These are phyloP conservation scores for Boletus holoroseus DNA, from an alignment of 1,284 basidiomycete species.

Conservation along the genomic window DNA sequence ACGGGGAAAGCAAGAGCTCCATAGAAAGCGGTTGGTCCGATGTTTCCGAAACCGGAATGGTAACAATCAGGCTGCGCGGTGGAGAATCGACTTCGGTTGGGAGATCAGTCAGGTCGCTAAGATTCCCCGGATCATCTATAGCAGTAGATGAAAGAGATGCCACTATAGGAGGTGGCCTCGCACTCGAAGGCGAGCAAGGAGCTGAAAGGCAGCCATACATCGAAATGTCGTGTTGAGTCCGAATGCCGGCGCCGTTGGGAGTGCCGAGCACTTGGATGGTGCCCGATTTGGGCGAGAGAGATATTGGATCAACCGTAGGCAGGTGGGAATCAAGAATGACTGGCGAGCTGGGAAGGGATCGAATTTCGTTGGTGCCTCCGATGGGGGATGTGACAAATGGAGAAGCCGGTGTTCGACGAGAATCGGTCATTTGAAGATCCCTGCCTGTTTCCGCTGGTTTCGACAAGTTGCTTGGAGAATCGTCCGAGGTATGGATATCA, in stretches of 20 bases:
- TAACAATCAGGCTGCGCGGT: not conserved
- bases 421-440: not conserved
- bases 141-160: not conserved
- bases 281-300: not conserved
- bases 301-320: not conserved
- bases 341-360: not conserved
- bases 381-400: not conserved
- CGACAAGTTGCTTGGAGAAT: not conserved
- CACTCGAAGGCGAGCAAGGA: not conserved
- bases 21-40: not conserved
- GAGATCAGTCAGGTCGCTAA: slow-evolving; percentile 31
- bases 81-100: slow-evolving; percentile 22
- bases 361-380: not conserved
- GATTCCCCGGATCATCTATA: slow-evolving; percentile 15
- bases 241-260: not conserved
- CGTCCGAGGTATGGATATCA: not conserved
- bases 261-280: not conserved
- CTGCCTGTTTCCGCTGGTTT: not conserved
- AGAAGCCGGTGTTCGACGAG: not conserved
- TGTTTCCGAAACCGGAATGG: not conserved
- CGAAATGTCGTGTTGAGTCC: not conserved
- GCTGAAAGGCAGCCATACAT: not conserved
- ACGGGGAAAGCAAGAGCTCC: not conserved
- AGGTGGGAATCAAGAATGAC: not conserved
- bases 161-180: not conserved